Base-by-base conservation (phyloP, 2,329 filamentous ascomycete species). In the Aotearoamyces nothofagi region DNA sequence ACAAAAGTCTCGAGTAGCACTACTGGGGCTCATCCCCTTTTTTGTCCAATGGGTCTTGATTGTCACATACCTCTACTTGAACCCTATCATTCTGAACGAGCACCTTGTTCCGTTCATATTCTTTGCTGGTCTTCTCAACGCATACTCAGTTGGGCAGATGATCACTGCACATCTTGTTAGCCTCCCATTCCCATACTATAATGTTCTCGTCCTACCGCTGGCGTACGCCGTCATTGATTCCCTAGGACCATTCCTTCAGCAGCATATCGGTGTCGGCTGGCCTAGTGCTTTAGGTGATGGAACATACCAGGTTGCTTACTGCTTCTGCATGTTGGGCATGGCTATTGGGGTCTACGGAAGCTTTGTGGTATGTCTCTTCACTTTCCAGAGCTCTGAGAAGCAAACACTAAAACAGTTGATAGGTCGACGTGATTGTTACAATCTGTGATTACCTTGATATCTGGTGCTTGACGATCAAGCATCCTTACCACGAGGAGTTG, bases 401-500 rank as follows among this genome's bases (percentile, higher is more conserved):
- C n/a, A n/a, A n/a, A n/a, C n/a, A n/a, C n/a, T n/a, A n/a, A n/a
- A n/a, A n/a, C n/a, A n/a, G n/a, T n/a, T n/a, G 7, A 20, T 32
- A 64, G 61, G 55, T 92, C 17, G 90, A 96, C 51, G 86, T 96
- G 32, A 94, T 98, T 41, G 83, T 90, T 34, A 92, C 83, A 16
- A 96, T 98, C 43, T 98, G 90, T 57, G 90, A 98, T 52, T 93
- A 92, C 52, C 65, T 96, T 36, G 90, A 98, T 51, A 98, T 98
- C 41, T 96, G 84, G 83, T 98, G 90, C 51, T 61, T 98, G 51
- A 92, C 81, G 2, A 98, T 98, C 58, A 98, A 98, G 67, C 76
- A 96, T 44, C 71, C 69, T 13, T 63, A 66, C 38, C 57, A 46
- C 30, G 41, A 52, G 29, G 52, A 57, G n/a, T n/a, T n/a, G n/a